Evolutionary conservation across 257 asterid species (phyloP).

Genomic region (Voacanga thouarsii): DNA sequence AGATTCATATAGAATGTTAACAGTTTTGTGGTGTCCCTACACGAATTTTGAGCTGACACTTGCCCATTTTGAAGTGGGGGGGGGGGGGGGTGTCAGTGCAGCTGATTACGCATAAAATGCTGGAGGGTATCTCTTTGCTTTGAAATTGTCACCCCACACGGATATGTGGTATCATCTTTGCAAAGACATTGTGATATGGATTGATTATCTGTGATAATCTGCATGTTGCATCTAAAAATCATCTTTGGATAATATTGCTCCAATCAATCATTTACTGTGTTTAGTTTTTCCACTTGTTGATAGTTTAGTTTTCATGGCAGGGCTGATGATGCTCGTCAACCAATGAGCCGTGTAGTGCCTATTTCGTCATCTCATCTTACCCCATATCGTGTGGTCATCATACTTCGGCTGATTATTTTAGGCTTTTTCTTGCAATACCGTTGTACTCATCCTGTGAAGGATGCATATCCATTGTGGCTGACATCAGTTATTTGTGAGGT

Average conservation of each 20-base stretch:
- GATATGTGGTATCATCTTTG: background rate
- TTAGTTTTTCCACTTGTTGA: background rate
- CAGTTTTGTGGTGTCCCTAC: background rate
- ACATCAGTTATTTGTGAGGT: conserved; percentile 71
- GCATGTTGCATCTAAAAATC: background rate
- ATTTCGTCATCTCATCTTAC: conserved; percentile 55
- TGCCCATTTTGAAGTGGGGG: background rate
- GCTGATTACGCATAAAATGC: background rate
- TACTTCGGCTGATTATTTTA: conserved; percentile 62
- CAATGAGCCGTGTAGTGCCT: conserved; percentile 66
- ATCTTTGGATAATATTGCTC: background rate
- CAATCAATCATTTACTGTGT: background rate
- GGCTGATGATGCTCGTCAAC: conserved; percentile 73
- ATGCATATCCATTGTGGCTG: conserved; percentile 73
- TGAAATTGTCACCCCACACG: background rate
- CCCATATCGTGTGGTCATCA: conserved; percentile 58
- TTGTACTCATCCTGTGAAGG: conserved; percentile 56
- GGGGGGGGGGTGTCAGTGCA: background rate
- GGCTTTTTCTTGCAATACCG: conserved; percentile 74
- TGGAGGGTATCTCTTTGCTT: background rate
- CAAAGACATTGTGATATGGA: background rate
- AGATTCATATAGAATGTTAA: background rate
- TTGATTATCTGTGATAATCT: background rate
- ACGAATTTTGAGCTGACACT: background rate
- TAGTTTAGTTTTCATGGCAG: conserved; percentile 27